Conservation (phyloP, 352 stramenopile species). For the Aphanomyces invadans region DNA sequence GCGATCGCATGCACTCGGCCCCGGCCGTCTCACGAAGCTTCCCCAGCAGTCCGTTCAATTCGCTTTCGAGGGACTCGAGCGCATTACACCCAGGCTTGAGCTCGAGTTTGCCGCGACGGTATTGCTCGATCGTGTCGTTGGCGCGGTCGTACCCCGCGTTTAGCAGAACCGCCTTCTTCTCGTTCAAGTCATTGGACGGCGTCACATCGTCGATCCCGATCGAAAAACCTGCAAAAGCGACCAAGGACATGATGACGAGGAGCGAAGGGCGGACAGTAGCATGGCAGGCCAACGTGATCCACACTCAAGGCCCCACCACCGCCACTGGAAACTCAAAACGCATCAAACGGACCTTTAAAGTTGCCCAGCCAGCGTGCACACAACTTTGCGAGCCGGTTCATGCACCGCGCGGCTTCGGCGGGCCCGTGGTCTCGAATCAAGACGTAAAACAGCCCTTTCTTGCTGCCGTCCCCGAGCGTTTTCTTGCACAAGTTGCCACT, state of each 20-base stretch:
- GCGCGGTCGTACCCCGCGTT: constrained; percentile 77
- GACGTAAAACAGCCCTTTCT: constrained; percentile 97
- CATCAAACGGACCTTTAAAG: constrained; percentile 63
- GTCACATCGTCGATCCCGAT: constrained; percentile 99
- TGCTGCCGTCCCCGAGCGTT: constrained; percentile 96
- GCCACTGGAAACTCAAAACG: too few relatives aligned
- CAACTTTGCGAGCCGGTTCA: constrained; percentile 98
- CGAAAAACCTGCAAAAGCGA: constrained; percentile 87
- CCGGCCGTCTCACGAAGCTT: constrained; percentile 96
- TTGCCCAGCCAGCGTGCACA: constrained; percentile 96
- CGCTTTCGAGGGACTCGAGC: constrained; percentile 97
- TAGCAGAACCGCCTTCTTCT: constrained; percentile 94
- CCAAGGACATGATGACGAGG: too few relatives aligned
- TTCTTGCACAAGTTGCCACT: constrained; percentile 98
- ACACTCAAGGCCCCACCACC: too few relatives aligned
- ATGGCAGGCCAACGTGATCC: too few relatives aligned
- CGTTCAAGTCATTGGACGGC: constrained; percentile 88
- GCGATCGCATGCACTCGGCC: constrained; percentile 95
- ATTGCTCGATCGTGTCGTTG: constrained; percentile 90
- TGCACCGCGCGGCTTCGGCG: constrained; percentile 89
- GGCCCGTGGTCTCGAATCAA: constrained; percentile 94
- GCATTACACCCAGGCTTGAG: constrained; percentile 96
- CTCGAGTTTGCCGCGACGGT: constrained; percentile 89
- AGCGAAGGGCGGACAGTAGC: too few relatives aligned
- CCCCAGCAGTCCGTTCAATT: constrained; percentile 96